Evolutionary conservation across 73 alveolate genomes (phyloP), one percentile per base, ranked within the genome.

Genomic region (Paramecium bursaria): DNA sequence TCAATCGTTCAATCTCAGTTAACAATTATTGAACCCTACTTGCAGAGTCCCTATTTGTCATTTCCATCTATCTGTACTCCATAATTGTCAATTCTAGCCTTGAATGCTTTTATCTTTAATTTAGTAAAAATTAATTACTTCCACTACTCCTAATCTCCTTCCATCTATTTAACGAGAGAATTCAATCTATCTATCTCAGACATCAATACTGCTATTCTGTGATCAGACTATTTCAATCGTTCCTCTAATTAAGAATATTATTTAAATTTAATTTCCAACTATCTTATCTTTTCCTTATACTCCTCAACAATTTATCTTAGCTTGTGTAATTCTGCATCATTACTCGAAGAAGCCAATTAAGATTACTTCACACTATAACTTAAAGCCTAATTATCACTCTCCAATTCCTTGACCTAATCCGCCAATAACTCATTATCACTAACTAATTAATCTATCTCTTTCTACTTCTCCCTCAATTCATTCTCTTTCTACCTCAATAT

Each of bases 191-290:
- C 82, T 14, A 67, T 67, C 33, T 67, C 82, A 35, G 82, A 39
- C 82, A 67, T 67, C 44, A 67, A 67, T 5, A 67, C 82, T 15
- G 82, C 82, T 0, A 67, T 67, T 67, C 82, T 67, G 44, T 67
- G 82, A 67, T 67, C 82, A 3, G 82, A 31, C 33, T 67, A 67
- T 23, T 67, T 67, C 7, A 67, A 47, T 39, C 44, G 33, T 1
- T 67, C 82, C 21, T 67, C 82, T 42, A 67, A 21, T 4, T 13
- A 39, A 6, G 53, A 31, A 67, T 39, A 67, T 67, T 67, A 53
- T 25, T 67, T 67, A 4, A 35, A 67, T 14, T 67, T 67, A 5
- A 1, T 21, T 15, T 67, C 82, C 33, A 67, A 35, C 44, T 33
- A 39, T 67, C 60, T 67, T 0, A 67, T 31, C 39, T 42, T 67